Evolutionary conservation across 768 basidiomycete species (phyloP).

Genomic region (Pleurotus tuoliensis): DNA sequence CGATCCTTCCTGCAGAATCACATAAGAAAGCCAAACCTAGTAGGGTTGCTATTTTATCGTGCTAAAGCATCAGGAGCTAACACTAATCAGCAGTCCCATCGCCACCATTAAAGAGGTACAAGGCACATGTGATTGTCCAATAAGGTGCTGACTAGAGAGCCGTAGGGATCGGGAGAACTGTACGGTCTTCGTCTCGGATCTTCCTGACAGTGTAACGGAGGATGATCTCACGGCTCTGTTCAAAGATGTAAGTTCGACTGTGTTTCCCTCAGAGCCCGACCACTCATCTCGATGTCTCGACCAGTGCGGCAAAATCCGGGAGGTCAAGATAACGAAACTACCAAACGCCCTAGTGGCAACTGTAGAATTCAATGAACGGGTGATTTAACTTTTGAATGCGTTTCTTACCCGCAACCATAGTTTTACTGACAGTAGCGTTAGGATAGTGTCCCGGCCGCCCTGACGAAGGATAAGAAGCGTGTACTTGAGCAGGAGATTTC

Average conservation of each 20-base stretch:
- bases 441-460: constrained; percentile 80
- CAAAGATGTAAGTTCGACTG: constrained; percentile 61
- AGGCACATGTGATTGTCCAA: constrained; percentile 10
- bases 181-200: constrained; percentile 81
- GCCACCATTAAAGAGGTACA: constrained; percentile 56
- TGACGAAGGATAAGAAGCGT: constrained; percentile 94
- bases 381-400: constrained; percentile 23
- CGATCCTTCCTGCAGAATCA: constrained; percentile 23
- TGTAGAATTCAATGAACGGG: constrained; percentile 78
- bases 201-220: constrained; percentile 54
- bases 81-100: constrained; percentile 24
- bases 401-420: not conserved
- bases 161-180: constrained; percentile 91
- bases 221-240: constrained; percentile 72
- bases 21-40: constrained; percentile 64
- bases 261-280: not conserved
- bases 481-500: constrained; percentile 70
- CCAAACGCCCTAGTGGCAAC: constrained; percentile 67
- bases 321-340: constrained; percentile 72
- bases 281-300: not conserved
- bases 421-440: constrained; percentile 23
- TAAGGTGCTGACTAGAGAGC: not conserved
- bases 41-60: constrained; percentile 22
- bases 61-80: not conserved
- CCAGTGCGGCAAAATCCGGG: constrained; percentile 86